Evolutionary conservation across 2,329 filamentous ascomycete genomes (phyloP).

Genomic region (Knufia fluminis): DNA sequence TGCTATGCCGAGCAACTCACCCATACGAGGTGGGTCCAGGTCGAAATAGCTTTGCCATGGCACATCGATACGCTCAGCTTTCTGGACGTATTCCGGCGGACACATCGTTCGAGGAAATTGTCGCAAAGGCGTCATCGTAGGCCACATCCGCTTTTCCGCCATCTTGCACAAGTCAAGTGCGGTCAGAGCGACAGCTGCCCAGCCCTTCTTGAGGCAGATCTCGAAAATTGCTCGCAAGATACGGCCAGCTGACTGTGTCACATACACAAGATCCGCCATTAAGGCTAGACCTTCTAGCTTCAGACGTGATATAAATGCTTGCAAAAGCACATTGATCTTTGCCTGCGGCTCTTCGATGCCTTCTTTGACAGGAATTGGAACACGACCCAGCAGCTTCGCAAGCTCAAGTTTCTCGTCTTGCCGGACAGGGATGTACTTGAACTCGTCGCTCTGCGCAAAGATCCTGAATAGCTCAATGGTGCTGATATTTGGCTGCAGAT

Average conservation of each 20-base stretch:
- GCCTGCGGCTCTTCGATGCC: slow-evolving; percentile 92
- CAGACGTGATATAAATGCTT: slow-evolving; percentile 91
- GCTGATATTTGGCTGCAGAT: slow-evolving; percentile 85
- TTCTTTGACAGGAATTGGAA: slow-evolving; percentile 95
- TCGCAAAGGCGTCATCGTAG: slow-evolving; percentile 89
- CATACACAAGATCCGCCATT: slow-evolving; percentile 98
- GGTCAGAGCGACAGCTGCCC: slow-evolving; percentile 85
- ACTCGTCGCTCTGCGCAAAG: slow-evolving; percentile 91
- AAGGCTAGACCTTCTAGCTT: slow-evolving; percentile 88
- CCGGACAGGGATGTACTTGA: slow-evolving; percentile 96
- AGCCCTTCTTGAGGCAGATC: slow-evolving; percentile 93
- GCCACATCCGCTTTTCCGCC: slow-evolving; percentile 99
- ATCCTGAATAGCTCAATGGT: slow-evolving; percentile 95
- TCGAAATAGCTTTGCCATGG: slow-evolving; percentile 92
- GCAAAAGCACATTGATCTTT: slow-evolving; percentile 95
- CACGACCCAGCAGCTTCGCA: slow-evolving; percentile 77
- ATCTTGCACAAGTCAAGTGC: slow-evolving; percentile 95
- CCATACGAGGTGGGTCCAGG: slow-evolving; percentile 91
- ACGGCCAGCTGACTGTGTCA: slow-evolving; percentile 94
- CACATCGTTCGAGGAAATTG: slow-evolving; percentile 66
- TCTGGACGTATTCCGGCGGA: slow-evolving; percentile 75
- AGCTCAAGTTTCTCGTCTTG: slow-evolving; percentile 97
- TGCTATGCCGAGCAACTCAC: slow-evolving; percentile 82
- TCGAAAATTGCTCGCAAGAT: slow-evolving; percentile 94
- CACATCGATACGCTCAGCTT: slow-evolving; percentile 90